Conservation (phyloP, 257 asterid species). For the Coffea eugenioides region DNA sequence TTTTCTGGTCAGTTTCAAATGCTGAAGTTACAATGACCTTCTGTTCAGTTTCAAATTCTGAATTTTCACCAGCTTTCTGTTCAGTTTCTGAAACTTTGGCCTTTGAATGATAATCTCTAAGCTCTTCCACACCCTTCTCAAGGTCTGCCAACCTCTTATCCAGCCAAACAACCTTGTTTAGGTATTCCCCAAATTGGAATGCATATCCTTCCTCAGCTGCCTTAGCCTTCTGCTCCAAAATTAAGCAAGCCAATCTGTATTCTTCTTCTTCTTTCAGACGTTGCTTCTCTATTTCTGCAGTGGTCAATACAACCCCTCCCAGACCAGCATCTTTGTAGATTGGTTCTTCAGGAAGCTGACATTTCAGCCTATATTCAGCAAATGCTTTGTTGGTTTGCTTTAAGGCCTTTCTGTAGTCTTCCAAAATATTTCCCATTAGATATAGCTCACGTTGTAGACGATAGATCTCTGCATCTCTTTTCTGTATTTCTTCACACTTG, state of each 20-base stretch:
- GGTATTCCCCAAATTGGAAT: slow-evolving; percentile 26
- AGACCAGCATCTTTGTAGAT: slow-evolving; percentile 67
- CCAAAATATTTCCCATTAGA: slow-evolving; percentile 57
- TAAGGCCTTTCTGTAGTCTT: slow-evolving; percentile 69
- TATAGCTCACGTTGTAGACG: slow-evolving; percentile 70
- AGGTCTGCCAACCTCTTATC: slow-evolving; percentile 43
- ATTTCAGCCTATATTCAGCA: slow-evolving; percentile 57
- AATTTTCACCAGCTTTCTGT: slow-evolving; percentile 23
- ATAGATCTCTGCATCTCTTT: slow-evolving; percentile 47
- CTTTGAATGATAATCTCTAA: slow-evolving; percentile 23
- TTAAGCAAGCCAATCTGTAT: slow-evolving; percentile 35
- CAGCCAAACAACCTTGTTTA: slow-evolving; percentile 40
- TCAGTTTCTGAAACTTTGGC: slow-evolving; percentile 26
- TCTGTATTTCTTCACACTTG: slow-evolving; percentile 52
- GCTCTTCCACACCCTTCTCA: slow-evolving; percentile 39
- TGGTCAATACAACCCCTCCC: slow-evolving; percentile 74
- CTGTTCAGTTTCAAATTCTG: neutral
- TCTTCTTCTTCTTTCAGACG: slow-evolving; percentile 61
- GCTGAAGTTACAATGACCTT: neutral
- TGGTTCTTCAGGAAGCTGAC: slow-evolving; percentile 64
- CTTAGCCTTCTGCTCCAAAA: slow-evolving; percentile 46
- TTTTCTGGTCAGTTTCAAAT: neutral
- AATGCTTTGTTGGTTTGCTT: slow-evolving; percentile 63
- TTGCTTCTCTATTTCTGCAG: slow-evolving; percentile 55
- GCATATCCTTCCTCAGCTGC: slow-evolving; percentile 41